Evolutionary conservation across 192 early-diverging fungal species (phyloP).

Genomic region (Spizellomyces sp.): DNA sequence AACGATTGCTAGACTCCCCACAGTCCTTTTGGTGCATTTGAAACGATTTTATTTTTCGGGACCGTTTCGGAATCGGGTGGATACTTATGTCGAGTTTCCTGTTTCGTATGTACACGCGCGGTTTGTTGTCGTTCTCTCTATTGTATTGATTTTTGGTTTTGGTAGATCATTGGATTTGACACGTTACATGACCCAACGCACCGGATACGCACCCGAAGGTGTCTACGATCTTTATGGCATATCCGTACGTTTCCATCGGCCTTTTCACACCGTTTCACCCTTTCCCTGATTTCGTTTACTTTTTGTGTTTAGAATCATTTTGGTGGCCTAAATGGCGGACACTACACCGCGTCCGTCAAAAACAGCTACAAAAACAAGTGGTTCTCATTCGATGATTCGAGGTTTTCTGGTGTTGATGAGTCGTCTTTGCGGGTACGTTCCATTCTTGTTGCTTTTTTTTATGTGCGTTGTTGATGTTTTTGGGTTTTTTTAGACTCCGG

Average conservation of each 20-base stretch:
- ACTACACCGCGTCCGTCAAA: conserved; percentile 80
- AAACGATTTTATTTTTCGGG: conserved; percentile 94
- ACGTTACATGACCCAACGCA: conserved; percentile 23
- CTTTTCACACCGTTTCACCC: not conserved
- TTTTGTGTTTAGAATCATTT: conserved; percentile 63
- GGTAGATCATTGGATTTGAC: conserved; percentile 41
- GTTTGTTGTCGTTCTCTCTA: conserved; percentile 47
- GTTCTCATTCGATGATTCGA: conserved; percentile 82
- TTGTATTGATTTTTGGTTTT: not conserved
- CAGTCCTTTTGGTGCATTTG: conserved; percentile 89
- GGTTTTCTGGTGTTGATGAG: conserved; percentile 46
- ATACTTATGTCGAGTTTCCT: conserved; percentile 85
- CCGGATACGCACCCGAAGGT: conserved; percentile 55
- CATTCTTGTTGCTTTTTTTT: too few species aligned
- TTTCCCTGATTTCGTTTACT: not conserved
- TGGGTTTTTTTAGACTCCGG: conserved; percentile 45
- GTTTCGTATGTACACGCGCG: conserved; percentile 35
- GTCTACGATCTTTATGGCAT: conserved; percentile 76
- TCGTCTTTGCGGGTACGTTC: conserved; percentile 38
- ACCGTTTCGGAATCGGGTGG: conserved; percentile 91
- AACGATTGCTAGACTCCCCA: conserved; percentile 77
- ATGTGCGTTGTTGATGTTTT: not conserved
- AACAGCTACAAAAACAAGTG: conserved; percentile 67
- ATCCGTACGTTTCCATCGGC: conserved; percentile 47
- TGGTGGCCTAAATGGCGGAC: conserved; percentile 78